Base-by-base conservation (phyloP, 495 filamentous ascomycete species). In the Poronia punctata region DNA sequence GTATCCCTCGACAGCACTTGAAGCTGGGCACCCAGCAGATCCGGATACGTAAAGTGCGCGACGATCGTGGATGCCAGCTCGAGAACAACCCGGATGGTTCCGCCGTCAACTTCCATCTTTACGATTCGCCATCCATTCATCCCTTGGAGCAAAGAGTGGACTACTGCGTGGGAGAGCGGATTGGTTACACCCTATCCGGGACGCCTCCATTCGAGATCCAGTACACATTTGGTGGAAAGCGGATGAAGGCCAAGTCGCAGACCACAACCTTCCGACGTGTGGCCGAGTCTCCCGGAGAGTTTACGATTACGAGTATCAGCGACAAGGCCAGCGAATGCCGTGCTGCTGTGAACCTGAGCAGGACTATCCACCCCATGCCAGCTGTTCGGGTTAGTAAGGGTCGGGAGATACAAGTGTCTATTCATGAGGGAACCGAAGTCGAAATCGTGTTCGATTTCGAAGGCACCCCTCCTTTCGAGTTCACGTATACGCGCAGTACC, bases 401-500 rank as follows among this genome's bases (percentile, higher is more conserved):
- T 1, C 73, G 72, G 24, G 74, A 80, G 14, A 77, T 80, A 8
- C 76, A 81, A 30, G 82, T 93, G 20, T 92, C 96, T 53, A 98
- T 98, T 42, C 92, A 96, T 56, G 90, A 97, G 66, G 92, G 92
- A 53, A 84, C 86, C 48, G 83, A 88, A 61, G 86, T 89, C 11
- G 85, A 95, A 58, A 86, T 98, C 41, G 66, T 84, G 28, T 96
- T 97, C 48, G 82, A 90, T 51, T 96, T 98, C 59, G 86, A 82
- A 66, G 92, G 92, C 30, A 90, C 87, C 8, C 92, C 92, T 44
- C 92, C 92, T 8, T 98, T 98, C 55, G 88, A 96, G 62, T 97
- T 96, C 60, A 94, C 88, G 62, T 96, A 92, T 55, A 96, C 90
- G 21, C 75, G 92, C 47, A 89, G 84, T 59, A 84, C 85, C 27